phyloP scores from a whole-genome alignment of 2,329 filamentous ascomycete genomes.

The Catunica adiposa region DNA sequence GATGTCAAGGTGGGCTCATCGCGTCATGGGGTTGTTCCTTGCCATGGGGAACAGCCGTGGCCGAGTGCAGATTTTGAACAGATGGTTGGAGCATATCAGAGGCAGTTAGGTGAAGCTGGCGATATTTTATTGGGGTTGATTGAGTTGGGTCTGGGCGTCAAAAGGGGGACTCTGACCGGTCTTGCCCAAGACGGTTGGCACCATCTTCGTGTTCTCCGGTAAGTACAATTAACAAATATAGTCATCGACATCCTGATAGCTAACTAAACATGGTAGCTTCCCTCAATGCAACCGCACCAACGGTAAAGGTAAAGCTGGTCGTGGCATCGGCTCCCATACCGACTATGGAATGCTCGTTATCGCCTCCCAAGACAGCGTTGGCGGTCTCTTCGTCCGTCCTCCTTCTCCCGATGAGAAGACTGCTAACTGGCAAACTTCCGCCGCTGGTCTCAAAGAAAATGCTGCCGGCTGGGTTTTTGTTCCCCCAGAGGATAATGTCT shows the following conservation, averaged over 20 bases:
- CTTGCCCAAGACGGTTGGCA: slow-evolving; percentile 34
- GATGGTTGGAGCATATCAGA: slow-evolving; percentile 26
- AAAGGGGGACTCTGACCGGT: no score
- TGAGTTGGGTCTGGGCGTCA: no score
- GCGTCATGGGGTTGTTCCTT: slow-evolving; percentile 30
- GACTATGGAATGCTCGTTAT: slow-evolving; percentile 37
- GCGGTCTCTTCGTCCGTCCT: slow-evolving; percentile 30
- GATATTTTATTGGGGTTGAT: slow-evolving; percentile 30
- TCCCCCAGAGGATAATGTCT: slow-evolving; percentile 27
- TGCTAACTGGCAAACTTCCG: slow-evolving; percentile 30
- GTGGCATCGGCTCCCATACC: slow-evolving; percentile 35
- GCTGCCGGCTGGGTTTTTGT: slow-evolving; percentile 32
- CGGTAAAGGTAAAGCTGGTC: slow-evolving; percentile 32
- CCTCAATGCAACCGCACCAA: slow-evolving; percentile 24
- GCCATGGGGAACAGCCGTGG: slow-evolving; percentile 34
- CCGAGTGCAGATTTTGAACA: slow-evolving; percentile 26
- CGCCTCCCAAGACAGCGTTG: slow-evolving; percentile 32
- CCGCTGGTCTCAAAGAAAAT: slow-evolving; percentile 29
- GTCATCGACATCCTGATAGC: background rate
- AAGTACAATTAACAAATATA: slow-evolving; percentile 9
- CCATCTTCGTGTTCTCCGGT: slow-evolving; percentile 32
- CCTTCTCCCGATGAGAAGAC: slow-evolving; percentile 25
- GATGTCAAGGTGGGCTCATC: slow-evolving; percentile 25
- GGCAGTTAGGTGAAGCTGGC: slow-evolving; percentile 25
- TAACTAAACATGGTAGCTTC: slow-evolving; percentile 20